Base-by-base conservation (phyloP, 2,329 filamentous ascomycete genomes). In the Aspergillus brasiliensis region DNA sequence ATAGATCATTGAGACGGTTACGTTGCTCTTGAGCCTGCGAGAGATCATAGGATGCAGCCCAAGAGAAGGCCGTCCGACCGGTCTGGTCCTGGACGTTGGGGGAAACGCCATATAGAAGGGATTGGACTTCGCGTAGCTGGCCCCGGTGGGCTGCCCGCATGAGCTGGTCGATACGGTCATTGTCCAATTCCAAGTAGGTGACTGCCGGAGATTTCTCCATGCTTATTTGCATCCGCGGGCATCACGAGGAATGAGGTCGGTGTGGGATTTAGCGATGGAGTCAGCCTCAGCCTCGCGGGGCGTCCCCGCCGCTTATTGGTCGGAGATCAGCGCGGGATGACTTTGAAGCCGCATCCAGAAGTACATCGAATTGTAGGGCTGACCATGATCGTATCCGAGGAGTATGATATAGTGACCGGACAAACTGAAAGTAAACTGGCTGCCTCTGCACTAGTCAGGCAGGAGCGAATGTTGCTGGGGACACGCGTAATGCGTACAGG, bases 31-130 rank as follows among this genome's bases (percentile, higher is more conserved):
- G 28, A 13, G 6, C 40, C 25, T 7, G 51, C 5, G 51, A 23
- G 5, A 58, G 25, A 44, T 55, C 51, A 40, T 49, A 56, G 21
- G 61, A 61, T 15, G 61, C 58, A 2, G 47, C 40, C 61, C 61
- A 63, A 2, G 58, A 63, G n/a, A 61, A 58, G 17, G 55, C 58
- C 11, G 61, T 63, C 13, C 61, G 58, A 17, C 61, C 61, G n/a
- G 44, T 52, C 8, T 31, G 37, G 52, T 62, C 59, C 27, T 23
- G 31, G 8, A 59, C 38, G 34, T 62, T 38, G 4, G 57, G 46
- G 4, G 59, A 62, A 19, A 56, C 59, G 15, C 59, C 59, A 27
- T 56, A 59, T 6, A 62, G 59, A n/a, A 62, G 28, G 23, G 13
- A 21, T 28, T 51, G 54, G 13, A 51, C 46, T 11, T 56, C 31